A percentile compares a stretch with the other conserved stretches of the same genome.
These are phyloP conservation scores for Amoebophrya sp. DNA, from an alignment of 169 alveolate genomes.

Conservation along the genomic window DNA sequence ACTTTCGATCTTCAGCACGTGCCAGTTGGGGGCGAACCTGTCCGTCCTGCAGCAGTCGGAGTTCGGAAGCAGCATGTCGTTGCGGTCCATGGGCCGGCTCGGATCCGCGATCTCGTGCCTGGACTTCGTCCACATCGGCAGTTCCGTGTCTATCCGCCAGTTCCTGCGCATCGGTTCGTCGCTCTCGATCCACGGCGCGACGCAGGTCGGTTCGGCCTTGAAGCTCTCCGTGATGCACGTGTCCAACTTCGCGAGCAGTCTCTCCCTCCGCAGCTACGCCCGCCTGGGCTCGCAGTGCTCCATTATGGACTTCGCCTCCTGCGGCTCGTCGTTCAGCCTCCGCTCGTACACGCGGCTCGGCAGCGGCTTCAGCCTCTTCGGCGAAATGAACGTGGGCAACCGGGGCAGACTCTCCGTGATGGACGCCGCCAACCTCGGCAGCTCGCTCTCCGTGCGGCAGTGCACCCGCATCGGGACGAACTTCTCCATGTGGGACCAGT, in stretches of 20 bases:
- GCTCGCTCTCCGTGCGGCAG: background rate
- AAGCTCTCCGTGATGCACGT: background rate
- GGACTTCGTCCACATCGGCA: background rate
- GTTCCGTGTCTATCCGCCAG: background rate
- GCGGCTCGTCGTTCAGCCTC: background rate
- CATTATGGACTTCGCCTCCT: background rate
- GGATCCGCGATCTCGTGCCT: background rate
- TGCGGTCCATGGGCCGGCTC: background rate
- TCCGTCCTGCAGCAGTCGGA: too few relatives aligned
- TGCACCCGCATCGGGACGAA: background rate
- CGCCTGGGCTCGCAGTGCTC: background rate
- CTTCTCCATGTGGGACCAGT: background rate
- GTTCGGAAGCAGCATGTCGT: too few relatives aligned
- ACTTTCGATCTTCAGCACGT: background rate
- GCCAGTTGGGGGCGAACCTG: background rate
- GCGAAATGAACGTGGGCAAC: background rate
- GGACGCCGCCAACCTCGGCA: background rate
- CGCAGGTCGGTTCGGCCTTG: background rate
- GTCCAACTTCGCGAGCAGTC: background rate
- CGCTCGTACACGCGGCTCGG: background rate
- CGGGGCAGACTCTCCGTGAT: background rate
- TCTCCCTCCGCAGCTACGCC: slow-evolving; percentile 2
- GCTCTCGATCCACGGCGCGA: background rate
- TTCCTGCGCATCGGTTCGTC: background rate
- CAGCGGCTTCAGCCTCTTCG: background rate